phyloP scores from a whole-genome alignment of 805 yeast genomes.

The Candida ficus region DNA sequence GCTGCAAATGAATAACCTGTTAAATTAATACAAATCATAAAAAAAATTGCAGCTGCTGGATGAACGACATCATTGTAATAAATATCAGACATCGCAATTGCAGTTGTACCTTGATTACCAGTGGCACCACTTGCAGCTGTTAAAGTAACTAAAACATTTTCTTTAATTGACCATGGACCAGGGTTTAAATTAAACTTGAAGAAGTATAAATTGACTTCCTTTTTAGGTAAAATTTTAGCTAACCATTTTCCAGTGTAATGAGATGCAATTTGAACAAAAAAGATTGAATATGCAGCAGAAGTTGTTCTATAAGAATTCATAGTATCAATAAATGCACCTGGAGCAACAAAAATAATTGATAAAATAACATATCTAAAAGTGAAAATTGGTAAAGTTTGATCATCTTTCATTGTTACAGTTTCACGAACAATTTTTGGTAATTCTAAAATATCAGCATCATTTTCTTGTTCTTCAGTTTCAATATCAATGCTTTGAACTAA shows the following conservation, averaged over 20 bases:
- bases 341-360: background rate
- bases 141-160: slow-evolving; percentile 39
- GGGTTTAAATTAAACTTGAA: slow-evolving; percentile 39
- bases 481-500: too few relatives aligned
- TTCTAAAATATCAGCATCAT: background rate
- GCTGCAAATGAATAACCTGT: background rate
- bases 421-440: background rate
- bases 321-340: background rate
- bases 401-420: background rate
- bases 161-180: slow-evolving; percentile 53
- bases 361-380: background rate
- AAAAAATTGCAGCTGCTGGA: slow-evolving; percentile 16
- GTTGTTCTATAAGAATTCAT: slow-evolving; percentile 3
- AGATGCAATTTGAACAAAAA: slow-evolving; percentile 45
- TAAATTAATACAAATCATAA: background rate
- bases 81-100: slow-evolving; percentile 33
- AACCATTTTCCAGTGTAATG: slow-evolving; percentile 44
- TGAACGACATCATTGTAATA: slow-evolving; percentile 35
- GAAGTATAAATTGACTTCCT: slow-evolving; percentile 15
- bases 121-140: slow-evolving; percentile 47
- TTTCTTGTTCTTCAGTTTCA: background rate
- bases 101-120: slow-evolving; percentile 44
- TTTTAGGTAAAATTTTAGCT: slow-evolving; percentile 36
- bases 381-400: background rate
- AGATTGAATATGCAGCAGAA: slow-evolving; percentile 43